These are phyloP conservation scores for Podosphaera xanthii DNA, from an alignment of 2,329 filamentous ascomycete species.

Conservation along the genomic window DNA sequence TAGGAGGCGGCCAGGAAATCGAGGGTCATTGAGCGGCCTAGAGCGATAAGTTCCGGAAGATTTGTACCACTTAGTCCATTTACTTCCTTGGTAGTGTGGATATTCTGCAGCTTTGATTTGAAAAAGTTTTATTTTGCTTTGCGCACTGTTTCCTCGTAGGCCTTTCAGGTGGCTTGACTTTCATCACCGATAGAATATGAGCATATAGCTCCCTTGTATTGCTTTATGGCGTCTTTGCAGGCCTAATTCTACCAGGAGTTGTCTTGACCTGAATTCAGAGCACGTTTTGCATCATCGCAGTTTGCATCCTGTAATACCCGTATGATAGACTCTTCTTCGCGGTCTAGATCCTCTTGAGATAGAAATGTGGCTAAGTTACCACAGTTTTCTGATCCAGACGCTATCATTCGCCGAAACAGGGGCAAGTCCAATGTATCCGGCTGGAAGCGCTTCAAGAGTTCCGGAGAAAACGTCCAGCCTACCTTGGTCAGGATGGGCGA, in stretches of 20 bases:
- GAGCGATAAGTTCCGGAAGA: background rate
- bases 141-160: no score
- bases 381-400: background rate
- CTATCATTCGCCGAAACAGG: background rate
- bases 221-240: background rate
- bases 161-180: no score
- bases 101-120: no score
- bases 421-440: background rate
- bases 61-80: background rate
- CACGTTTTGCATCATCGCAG: background rate
- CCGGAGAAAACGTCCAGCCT: background rate
- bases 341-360: background rate
- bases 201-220: background rate
- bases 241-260: background rate
- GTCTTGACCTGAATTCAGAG: background rate
- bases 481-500: background rate
- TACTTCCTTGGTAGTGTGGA: no score
- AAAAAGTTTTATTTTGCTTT: no score
- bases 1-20: background rate
- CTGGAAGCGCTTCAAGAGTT: background rate
- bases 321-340: background rate
- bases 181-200: no score
- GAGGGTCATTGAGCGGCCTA: background rate
- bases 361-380: background rate
- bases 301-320: background rate